phyloP scores from a whole-genome alignment of 345 rosid genomes.

The Cardamine occulta region DNA sequence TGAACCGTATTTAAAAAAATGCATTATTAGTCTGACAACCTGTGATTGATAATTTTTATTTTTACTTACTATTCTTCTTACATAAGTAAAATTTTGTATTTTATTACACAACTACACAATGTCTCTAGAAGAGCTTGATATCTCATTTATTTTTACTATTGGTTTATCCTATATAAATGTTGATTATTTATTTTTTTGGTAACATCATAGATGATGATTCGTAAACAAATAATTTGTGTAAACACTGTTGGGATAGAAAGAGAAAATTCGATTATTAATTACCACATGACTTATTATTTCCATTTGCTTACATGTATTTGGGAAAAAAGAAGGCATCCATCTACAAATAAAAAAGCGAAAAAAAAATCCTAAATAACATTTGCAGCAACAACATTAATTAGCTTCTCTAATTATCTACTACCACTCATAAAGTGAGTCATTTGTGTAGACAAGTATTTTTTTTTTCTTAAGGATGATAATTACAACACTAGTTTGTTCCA shows the following conservation, averaged over 20 bases:
- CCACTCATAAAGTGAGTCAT: background rate
- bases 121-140: background rate
- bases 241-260: background rate
- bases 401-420: background rate
- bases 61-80: background rate
- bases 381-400: background rate
- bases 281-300: background rate
- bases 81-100: background rate
- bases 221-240: background rate
- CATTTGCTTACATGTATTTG: background rate
- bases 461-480: background rate
- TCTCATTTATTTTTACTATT: background rate
- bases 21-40: background rate
- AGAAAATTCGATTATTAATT: background rate
- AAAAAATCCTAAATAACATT: background rate
- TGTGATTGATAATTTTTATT: background rate
- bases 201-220: background rate
- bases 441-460: background rate
- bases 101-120: background rate
- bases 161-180: background rate
- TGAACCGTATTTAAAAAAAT: background rate
- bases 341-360: background rate
- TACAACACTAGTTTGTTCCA: background rate
- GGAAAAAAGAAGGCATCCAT: background rate
- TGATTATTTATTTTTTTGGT: background rate